Conservation (phyloP, 2,329 filamentous ascomycete genomes). For the Parastagonospora nodorum region DNA sequence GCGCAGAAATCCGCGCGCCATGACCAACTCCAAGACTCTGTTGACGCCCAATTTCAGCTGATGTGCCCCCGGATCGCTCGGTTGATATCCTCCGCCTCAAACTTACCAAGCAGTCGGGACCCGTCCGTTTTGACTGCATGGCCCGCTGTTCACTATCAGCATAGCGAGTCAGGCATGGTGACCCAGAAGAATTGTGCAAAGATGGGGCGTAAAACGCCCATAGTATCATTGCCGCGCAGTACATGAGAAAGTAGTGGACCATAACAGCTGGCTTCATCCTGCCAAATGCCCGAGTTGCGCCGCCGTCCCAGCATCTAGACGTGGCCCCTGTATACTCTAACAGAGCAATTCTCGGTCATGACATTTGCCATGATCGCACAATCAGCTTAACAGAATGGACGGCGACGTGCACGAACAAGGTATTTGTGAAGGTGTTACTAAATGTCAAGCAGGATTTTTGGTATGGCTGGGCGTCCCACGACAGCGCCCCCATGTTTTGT, state of each 20-base stretch:
- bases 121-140: not conserved
- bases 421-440: not conserved
- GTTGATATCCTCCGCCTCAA: slow-evolving; percentile 12
- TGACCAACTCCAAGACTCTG: slow-evolving; percentile 1
- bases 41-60: slow-evolving; percentile 8
- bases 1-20: not conserved
- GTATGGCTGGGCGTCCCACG: not conserved
- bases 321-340: too few species aligned
- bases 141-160: slow-evolving; percentile 5
- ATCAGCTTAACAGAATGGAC: not conserved
- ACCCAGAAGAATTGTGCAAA: not conserved
- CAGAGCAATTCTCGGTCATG: too few species aligned
- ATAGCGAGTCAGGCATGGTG: slow-evolving; percentile 9
- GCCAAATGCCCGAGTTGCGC: too few species aligned
- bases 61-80: slow-evolving; percentile 13
- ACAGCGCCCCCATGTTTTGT: not conserved
- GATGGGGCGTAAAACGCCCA: too few species aligned
- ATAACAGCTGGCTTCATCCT: too few species aligned
- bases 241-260: too few species aligned
- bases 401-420: not conserved
- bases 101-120: slow-evolving; percentile 12
- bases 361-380: not conserved
- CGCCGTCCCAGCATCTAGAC: too few species aligned
- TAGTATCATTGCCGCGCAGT: too few species aligned
- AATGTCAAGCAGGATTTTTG: not conserved